Evolutionary conservation across 2,329 filamentous ascomycete species (phyloP).

Genomic region (Helotiales sp.): DNA sequence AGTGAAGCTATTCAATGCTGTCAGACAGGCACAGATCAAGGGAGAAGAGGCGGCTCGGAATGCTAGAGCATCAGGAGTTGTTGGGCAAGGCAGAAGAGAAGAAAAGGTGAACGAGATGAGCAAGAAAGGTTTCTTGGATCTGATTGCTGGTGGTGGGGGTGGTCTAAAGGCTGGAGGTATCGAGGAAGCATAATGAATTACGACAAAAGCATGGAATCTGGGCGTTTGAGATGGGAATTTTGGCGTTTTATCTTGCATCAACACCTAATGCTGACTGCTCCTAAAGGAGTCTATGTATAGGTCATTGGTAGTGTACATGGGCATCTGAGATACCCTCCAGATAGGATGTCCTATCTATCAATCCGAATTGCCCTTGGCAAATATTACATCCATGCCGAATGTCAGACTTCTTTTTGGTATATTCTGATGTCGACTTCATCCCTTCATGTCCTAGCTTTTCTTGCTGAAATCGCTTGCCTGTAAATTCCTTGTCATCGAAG

Average conservation of each 20-base stretch:
- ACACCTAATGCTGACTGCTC: conserved; percentile 8
- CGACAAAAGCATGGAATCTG: conserved; percentile 6
- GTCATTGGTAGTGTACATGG: conserved; percentile 27
- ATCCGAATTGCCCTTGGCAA: neutral
- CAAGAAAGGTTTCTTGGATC: conserved; percentile 91
- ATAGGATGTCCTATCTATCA: conserved; percentile 15
- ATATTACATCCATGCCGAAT: neutral
- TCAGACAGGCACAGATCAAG: conserved; percentile 88
- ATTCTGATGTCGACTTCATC: conserved; percentile 1
- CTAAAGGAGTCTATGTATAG: conserved; percentile 15
- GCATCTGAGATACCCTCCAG: conserved; percentile 23
- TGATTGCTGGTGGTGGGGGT: conserved; percentile 71
- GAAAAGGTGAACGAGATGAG: conserved; percentile 94
- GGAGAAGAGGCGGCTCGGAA: conserved; percentile 74
- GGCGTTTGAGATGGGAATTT: conserved; percentile 29
- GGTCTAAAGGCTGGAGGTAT: conserved; percentile 58
- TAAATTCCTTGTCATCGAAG: conserved; percentile 92
- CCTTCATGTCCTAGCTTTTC: conserved; percentile 27
- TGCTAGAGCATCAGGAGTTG: conserved; percentile 68
- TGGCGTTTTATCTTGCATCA: conserved; percentile 17
- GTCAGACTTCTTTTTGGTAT: neutral
- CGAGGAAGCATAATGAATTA: conserved; percentile 34
- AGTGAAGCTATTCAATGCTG: conserved; percentile 94
- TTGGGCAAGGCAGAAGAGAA: conserved; percentile 78
- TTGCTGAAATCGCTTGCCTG: conserved; percentile 87